Conservation (phyloP, 352 stramenopile species). For the Pythium phragmiticola region DNA sequence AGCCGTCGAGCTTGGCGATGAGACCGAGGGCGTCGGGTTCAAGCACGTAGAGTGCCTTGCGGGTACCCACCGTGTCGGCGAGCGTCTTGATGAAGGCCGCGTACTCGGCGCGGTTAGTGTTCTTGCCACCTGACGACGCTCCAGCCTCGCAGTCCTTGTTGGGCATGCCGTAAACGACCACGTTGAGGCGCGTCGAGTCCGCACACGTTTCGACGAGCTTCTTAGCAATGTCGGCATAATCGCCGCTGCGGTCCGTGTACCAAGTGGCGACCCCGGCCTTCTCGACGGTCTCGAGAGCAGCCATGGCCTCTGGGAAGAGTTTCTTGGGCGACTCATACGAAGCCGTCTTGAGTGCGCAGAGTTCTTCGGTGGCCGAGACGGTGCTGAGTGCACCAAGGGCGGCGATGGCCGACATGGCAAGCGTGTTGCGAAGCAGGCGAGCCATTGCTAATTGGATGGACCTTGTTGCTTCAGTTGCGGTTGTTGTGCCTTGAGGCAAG, state of each 20-base stretch:
- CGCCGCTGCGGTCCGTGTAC: conserved; percentile 61
- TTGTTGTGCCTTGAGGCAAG: background rate
- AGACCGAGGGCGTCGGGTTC: conserved; percentile 69
- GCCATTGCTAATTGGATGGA: background rate
- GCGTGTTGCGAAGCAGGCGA: conserved; percentile 5
- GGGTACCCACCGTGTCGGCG: conserved; percentile 35
- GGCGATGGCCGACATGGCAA: conserved; percentile 4
- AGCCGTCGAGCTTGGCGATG: conserved; percentile 37
- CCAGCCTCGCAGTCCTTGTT: conserved; percentile 73
- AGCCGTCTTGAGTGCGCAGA: conserved; percentile 47
- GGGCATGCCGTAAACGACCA: conserved; percentile 70
- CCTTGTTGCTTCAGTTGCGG: background rate
- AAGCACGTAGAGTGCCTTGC: conserved; percentile 72
- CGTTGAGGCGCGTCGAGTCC: conserved; percentile 35
- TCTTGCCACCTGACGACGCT: conserved; percentile 40
- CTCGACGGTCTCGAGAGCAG: conserved; percentile 49
- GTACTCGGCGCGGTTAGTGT: conserved; percentile 50
- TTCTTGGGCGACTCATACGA: conserved; percentile 48
- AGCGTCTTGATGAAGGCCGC: conserved; percentile 49
- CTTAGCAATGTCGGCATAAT: conserved; percentile 38
- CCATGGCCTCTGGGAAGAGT: conserved; percentile 39
- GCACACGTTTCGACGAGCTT: conserved; percentile 39
- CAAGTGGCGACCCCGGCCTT: conserved; percentile 59
- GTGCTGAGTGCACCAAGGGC: background rate
- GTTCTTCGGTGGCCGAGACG: conserved; percentile 29